phyloP scores from a whole-genome alignment of 164 flowering plant genomes.

The Malania oleifera region DNA sequence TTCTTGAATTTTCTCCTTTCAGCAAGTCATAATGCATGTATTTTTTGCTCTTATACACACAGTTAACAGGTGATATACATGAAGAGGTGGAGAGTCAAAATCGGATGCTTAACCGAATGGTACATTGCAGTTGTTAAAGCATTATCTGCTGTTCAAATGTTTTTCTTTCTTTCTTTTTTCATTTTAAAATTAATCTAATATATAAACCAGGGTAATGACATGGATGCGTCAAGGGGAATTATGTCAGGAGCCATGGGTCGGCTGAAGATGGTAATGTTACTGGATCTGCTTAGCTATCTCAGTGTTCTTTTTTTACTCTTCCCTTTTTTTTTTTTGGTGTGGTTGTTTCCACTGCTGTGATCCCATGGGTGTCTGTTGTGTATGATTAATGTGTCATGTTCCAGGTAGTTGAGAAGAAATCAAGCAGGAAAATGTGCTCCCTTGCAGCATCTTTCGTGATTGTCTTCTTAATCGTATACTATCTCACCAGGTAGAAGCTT shows the following conservation, averaged over 20 bases:
- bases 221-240: constrained; percentile 85
- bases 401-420: constrained; percentile 80
- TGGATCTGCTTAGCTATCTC: neutral
- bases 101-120: constrained; percentile 77
- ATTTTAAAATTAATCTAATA: neutral
- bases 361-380: neutral
- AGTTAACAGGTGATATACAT: constrained; percentile 85
- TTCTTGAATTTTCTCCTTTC: neutral
- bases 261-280: constrained; percentile 57
- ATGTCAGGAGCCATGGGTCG: constrained; percentile 86
- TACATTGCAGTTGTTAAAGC: constrained; percentile 15
- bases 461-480: constrained; percentile 47
- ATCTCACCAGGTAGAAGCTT: constrained; percentile 56
- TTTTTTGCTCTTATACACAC: constrained; percentile 12
- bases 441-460: constrained; percentile 49
- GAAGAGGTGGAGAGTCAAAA: constrained; percentile 88
- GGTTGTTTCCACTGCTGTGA: neutral
- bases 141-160: neutral
- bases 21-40: neutral
- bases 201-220: constrained; percentile 58
- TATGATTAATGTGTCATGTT: neutral
- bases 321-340: neutral
- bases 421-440: constrained; percentile 52
- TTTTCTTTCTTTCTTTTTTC: constrained; percentile 7
- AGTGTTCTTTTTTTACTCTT: neutral